Conservation (phyloP, 495 filamentous ascomycete genomes). For the Podospora fimiseda region DNA sequence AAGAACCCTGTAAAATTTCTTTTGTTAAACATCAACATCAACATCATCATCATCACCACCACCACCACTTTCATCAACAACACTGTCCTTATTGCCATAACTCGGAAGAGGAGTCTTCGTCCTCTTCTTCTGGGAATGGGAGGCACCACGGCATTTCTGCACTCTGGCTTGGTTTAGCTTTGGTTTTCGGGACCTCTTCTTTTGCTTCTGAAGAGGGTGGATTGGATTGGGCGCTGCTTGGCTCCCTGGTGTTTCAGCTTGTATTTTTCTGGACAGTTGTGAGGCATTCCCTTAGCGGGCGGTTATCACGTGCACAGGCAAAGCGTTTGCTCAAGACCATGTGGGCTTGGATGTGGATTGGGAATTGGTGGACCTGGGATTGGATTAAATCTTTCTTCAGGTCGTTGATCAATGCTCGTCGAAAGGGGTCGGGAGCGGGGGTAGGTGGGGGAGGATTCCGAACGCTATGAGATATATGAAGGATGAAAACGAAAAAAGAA, state of each 20-base stretch:
- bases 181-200: slow-evolving; percentile 12
- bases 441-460: too few relatives aligned
- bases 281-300: slow-evolving; percentile 5
- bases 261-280: slow-evolving; percentile 20
- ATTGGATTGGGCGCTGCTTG: slow-evolving; percentile 20
- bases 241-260: slow-evolving; percentile 19
- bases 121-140: background rate
- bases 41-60: background rate
- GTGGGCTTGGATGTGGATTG: background rate
- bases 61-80: background rate
- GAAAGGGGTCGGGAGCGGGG: too few relatives aligned
- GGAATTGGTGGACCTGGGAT: background rate
- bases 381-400: background rate
- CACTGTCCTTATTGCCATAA: background rate
- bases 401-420: background rate
- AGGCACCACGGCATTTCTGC: slow-evolving; percentile 1
- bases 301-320: background rate
- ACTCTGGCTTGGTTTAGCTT: slow-evolving; percentile 14
- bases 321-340: background rate
- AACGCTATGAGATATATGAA: too few relatives aligned
- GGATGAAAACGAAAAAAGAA: too few relatives aligned
- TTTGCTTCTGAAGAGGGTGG: slow-evolving; percentile 6
- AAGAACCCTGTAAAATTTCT: slow-evolving; percentile 26
- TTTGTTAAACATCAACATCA: slow-evolving; percentile 22
- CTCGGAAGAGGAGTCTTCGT: slow-evolving; percentile 1